Percentiles rank a stretch among this genome's conserved stretches.
Evolutionary conservation across 345 rosid genomes (phyloP).

Genomic region (Streptanthus diversifolius): DNA sequence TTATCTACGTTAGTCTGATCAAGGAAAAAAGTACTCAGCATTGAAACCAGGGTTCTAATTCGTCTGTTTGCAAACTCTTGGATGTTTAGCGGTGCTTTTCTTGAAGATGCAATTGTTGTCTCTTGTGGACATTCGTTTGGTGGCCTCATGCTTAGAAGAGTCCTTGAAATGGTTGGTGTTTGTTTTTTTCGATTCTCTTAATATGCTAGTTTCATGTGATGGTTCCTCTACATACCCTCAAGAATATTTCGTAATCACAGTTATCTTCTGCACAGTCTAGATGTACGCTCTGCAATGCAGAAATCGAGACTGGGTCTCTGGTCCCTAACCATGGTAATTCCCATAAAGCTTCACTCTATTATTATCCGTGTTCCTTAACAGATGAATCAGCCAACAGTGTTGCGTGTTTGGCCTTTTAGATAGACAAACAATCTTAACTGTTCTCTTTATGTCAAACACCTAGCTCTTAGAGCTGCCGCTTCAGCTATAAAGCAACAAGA

Average conservation of each 20-base stretch:
- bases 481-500: slow-evolving; percentile 86
- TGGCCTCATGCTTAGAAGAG: slow-evolving; percentile 89
- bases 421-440: slow-evolving; percentile 5
- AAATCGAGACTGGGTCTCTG: slow-evolving; percentile 63
- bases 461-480: slow-evolving; percentile 98
- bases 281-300: slow-evolving; percentile 84
- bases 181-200: slow-evolving; percentile 7
- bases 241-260: slow-evolving; percentile 31
- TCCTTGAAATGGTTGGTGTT: slow-evolving; percentile 67
- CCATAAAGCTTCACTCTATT: slow-evolving; percentile 18
- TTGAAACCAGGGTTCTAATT: slow-evolving; percentile 6
- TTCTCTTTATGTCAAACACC: slow-evolving; percentile 10
- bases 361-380: not conserved
- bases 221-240: slow-evolving; percentile 12
- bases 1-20: not conserved
- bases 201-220: slow-evolving; percentile 12
- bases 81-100: slow-evolving; percentile 81
- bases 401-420: slow-evolving; percentile 3
- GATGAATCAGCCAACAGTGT: not conserved
- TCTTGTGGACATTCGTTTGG: slow-evolving; percentile 99
- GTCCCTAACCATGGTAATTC: slow-evolving; percentile 81
- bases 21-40: not conserved
- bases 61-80: slow-evolving; percentile 24
- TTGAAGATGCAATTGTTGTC: slow-evolving; percentile 89
- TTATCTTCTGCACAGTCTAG: slow-evolving; percentile 72